Evolutionary conservation across 176 grass and related monocot genomes (phyloP).

Genomic region (Aegilops speltoides): DNA sequence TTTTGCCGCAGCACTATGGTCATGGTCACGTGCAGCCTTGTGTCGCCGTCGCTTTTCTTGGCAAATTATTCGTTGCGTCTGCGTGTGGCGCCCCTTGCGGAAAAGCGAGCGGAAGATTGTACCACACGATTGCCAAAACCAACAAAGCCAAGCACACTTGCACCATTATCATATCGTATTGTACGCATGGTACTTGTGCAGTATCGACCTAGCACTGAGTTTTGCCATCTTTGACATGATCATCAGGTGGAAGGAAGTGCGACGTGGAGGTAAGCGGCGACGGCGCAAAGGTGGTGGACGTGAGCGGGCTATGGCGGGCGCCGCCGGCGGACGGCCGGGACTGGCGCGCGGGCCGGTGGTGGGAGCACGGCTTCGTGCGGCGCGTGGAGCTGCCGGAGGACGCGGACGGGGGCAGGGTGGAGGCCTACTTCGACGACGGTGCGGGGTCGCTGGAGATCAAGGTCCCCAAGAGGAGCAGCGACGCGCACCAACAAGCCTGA

Average conservation of each 20-base stretch:
- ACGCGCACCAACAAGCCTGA: constrained; percentile 30
- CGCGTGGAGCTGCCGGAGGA: constrained; percentile 82
- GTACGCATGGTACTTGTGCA: neutral
- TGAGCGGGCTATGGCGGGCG: constrained; percentile 77
- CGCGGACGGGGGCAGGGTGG: constrained; percentile 61
- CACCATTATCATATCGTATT: neutral
- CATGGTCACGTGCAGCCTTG: constrained; percentile 1
- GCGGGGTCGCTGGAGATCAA: constrained; percentile 70
- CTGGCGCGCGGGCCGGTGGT: constrained; percentile 78
- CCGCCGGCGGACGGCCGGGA: constrained; percentile 48
- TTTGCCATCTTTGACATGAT: neutral
- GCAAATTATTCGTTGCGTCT: constrained; percentile 43
- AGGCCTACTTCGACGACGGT: constrained; percentile 69
- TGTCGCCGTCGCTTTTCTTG: neutral
- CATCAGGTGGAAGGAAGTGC: constrained; percentile 63
- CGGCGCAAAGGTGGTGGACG: constrained; percentile 61
- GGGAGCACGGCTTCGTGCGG: constrained; percentile 90
- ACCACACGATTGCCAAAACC: constrained; percentile 33
- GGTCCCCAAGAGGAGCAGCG: constrained; percentile 53
- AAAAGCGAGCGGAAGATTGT: neutral
- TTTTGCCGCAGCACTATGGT: constrained; percentile 8
- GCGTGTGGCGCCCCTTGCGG: neutral
- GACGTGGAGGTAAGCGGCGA: constrained; percentile 80
- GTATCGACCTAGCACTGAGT: neutral
- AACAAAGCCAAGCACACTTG: neutral